These are phyloP conservation scores for Podaxis sp. DNA, from an alignment of 768 basidiomycete genomes.

Conservation along the genomic window DNA sequence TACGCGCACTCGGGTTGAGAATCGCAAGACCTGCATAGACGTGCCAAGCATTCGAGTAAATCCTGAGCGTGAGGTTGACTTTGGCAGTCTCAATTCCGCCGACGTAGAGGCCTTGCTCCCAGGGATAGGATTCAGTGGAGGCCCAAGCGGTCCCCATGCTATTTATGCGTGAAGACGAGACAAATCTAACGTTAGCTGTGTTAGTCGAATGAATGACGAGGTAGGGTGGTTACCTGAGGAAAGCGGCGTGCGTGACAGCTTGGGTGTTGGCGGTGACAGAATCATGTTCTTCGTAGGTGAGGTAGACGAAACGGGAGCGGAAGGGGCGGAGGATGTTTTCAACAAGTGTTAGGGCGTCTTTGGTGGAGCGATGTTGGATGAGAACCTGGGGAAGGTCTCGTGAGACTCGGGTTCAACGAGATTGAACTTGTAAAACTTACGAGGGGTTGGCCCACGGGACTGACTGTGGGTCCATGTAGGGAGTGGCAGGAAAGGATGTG, in stretches of 20 bases:
- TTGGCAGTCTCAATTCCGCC: constrained; percentile 98
- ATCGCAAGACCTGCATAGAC: constrained; percentile 99
- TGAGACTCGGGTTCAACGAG: not conserved
- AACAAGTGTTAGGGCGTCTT: constrained; percentile 69
- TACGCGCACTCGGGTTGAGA: constrained; percentile 84
- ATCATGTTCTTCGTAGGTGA: constrained; percentile 97
- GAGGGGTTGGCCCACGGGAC: constrained; percentile 84
- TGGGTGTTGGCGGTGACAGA: constrained; percentile 97
- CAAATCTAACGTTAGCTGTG: not conserved
- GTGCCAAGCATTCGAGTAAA: constrained; percentile 98
- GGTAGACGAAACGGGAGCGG: constrained; percentile 81
- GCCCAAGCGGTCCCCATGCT: constrained; percentile 99
- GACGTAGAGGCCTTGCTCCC: constrained; percentile 94
- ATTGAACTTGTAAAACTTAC: constrained; percentile 36
- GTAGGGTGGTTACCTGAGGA: constrained; percentile 62
- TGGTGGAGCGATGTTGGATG: constrained; percentile 79
- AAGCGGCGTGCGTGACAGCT: constrained; percentile 96
- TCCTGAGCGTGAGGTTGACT: constrained; percentile 93
- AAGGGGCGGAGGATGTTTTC: constrained; percentile 80
- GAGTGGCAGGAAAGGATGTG: constrained; percentile 93
- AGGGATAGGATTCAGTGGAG: constrained; percentile 73
- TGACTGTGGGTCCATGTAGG: constrained; percentile 88
- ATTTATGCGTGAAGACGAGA: not conserved
- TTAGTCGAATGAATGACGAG: not conserved
- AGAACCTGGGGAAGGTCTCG: constrained; percentile 54